These are phyloP conservation scores for Chaetomiaceae sp. DNA, from an alignment of 2,329 filamentous ascomycete genomes.

Conservation along the genomic window DNA sequence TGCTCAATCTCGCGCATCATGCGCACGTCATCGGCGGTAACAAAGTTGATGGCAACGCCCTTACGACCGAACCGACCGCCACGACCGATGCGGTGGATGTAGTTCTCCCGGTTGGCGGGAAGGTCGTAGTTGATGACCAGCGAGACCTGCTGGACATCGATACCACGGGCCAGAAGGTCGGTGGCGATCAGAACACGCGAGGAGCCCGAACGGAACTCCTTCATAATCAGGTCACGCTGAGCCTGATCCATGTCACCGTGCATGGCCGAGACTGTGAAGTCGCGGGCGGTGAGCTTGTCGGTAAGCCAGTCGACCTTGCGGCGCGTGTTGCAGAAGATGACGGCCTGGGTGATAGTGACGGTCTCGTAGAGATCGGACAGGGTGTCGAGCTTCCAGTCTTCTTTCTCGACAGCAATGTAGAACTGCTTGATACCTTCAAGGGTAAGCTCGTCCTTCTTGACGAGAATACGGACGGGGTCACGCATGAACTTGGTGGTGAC, in stretches of 20 bases:
- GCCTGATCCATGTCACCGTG: conserved; percentile 99
- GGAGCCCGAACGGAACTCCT: conserved; percentile 99
- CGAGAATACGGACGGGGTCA: conserved; percentile 95
- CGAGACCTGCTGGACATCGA: conserved; percentile 99
- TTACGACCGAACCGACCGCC: conserved; percentile 99
- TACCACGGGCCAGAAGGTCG: conserved; percentile 96
- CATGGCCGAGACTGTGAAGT: conserved; percentile 99
- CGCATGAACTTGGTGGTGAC: conserved; percentile 99
- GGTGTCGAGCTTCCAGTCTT: conserved; percentile 99
- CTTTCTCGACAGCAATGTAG: conserved; percentile 99
- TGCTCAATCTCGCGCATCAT: conserved; percentile 99
- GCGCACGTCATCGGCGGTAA: conserved; percentile 96
- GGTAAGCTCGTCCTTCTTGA: conserved; percentile 99
- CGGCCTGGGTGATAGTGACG: conserved; percentile 97
- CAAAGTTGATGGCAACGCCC: conserved; percentile 99
- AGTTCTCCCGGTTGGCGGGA: conserved; percentile 98
- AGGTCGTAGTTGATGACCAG: conserved; percentile 99
- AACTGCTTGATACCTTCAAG: conserved; percentile 99
- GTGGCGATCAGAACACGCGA: conserved; percentile 98
- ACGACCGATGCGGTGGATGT: conserved; percentile 99
- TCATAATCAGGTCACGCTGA: conserved; percentile 99
- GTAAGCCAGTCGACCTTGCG: conserved; percentile 99
- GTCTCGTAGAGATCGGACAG: conserved; percentile 99
- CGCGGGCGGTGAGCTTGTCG: conserved; percentile 95
- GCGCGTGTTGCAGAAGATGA: conserved; percentile 99